phyloP scores from a whole-genome alignment of 257 asterid species.

The Rehmannia glutinosa region DNA sequence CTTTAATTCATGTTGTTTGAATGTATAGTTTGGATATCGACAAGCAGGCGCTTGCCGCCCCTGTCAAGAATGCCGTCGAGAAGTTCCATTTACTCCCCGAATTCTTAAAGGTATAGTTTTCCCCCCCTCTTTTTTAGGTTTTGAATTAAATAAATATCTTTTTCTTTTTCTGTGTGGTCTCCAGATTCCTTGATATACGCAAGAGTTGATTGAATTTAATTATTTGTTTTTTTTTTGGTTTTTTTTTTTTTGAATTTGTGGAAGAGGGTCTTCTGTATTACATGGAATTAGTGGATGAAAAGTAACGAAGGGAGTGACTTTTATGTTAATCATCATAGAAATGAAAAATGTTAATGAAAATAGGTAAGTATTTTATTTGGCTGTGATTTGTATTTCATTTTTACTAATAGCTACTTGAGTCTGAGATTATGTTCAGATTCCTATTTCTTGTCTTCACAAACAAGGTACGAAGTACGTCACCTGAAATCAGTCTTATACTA shows the following conservation, averaged over 20 bases:
- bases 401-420: not conserved
- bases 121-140: not conserved
- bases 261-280: not conserved
- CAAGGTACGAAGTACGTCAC: not conserved
- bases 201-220: not conserved
- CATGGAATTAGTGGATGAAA: no score
- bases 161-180: not conserved
- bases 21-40: conserved; percentile 40
- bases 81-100: conserved; percentile 81
- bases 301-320: no score
- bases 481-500: not conserved
- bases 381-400: not conserved
- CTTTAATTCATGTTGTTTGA: not conserved
- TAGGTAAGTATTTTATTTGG: no score
- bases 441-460: not conserved
- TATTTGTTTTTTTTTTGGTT: not conserved
- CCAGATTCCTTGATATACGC: not conserved
- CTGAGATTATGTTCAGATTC: not conserved
- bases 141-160: not conserved
- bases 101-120: conserved; percentile 55
- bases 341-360: not conserved
- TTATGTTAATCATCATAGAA: not conserved
- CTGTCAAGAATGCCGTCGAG: conserved; percentile 60
- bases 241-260: not conserved
- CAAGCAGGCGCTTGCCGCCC: conserved; percentile 58